These are phyloP conservation scores for Porcisia hertigi DNA, from an alignment of 208 protist species.

Conservation along the genomic window DNA sequence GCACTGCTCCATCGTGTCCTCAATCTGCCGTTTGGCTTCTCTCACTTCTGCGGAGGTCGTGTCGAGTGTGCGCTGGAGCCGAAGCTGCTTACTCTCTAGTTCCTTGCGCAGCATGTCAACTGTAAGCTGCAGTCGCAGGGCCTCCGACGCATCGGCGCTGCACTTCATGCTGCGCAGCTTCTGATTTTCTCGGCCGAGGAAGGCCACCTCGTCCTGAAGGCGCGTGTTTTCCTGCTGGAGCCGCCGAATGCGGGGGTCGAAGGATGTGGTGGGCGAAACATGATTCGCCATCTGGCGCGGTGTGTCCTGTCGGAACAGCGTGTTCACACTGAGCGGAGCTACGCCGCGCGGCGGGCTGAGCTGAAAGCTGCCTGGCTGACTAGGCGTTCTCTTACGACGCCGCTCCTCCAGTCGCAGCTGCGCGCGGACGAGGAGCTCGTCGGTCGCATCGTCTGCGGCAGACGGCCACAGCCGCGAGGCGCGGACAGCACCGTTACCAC, in stretches of 20 bases:
- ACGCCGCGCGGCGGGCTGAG: slow-evolving; percentile 14
- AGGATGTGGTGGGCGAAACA: slow-evolving; percentile 5
- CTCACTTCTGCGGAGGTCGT: slow-evolving; percentile 20
- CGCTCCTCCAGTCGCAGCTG: slow-evolving; percentile 50
- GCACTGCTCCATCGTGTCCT: slow-evolving; percentile 36
- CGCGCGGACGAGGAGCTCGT: slow-evolving; percentile 46
- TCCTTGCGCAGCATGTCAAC: slow-evolving; percentile 51
- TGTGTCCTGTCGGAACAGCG: slow-evolving; percentile 6
- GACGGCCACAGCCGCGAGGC: neutral
- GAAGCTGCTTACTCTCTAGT: slow-evolving; percentile 37
- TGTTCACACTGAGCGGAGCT: neutral
- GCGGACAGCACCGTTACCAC: neutral
- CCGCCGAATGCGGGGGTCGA: slow-evolving; percentile 33
- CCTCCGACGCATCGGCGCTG: slow-evolving; percentile 36
- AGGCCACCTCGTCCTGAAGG: slow-evolving; percentile 52
- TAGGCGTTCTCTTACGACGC: slow-evolving; percentile 13
- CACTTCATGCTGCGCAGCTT: slow-evolving; percentile 39
- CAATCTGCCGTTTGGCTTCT: slow-evolving; percentile 22
- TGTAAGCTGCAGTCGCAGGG: slow-evolving; percentile 38
- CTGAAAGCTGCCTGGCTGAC: slow-evolving; percentile 13
- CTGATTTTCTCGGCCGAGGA: slow-evolving; percentile 49
- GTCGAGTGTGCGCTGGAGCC: slow-evolving; percentile 24
- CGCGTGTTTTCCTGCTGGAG: slow-evolving; percentile 52
- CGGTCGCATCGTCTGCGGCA: slow-evolving; percentile 20
- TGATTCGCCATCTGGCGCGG: neutral